Base-by-base conservation (phyloP, 805 yeast species). In the Candida nemodendra region DNA sequence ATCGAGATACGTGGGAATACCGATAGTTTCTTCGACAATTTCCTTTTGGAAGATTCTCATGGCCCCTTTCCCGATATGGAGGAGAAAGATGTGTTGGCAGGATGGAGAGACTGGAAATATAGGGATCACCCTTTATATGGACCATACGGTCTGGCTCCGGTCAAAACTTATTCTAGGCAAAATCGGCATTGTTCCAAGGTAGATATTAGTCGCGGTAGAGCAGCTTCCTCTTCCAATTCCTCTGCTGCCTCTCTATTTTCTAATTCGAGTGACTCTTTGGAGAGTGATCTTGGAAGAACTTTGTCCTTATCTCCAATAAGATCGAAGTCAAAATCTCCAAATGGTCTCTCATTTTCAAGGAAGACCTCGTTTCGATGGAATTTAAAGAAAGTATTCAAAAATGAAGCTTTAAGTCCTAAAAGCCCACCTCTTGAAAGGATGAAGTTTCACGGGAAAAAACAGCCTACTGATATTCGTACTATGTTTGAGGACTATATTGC, bases 51-150 rank as follows among this genome's bases (percentile, higher is more conserved):
- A 2, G 42, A 46, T 8, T 38, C 34, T 21, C 34, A 42, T n/a
- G 33, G 32, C 7, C 17, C 25, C 7, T 22, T 29, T 11, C 19
- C 38, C 9, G 30, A 28, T 4, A 12, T 35, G 3, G 45, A 44
- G 16, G 45, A 51, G 9, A 40, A 45, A 14, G 44, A 47, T 28
- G 73, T 80, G 2, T 61, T 74, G 34, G 95, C 95, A 0, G 83
- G 91, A 8, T 88, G 96, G 96, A 72, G 96, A 56, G 96, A 88
- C 58, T 88, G 95, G 95, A 83, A 86, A 53, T 81, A 73, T 52
- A 72, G 86, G 44, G 75, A 74, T 35, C 89, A 83, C 59, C 86
- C 91, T 1, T 57, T 84, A 24, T 82, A 81, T 53, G 61, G 64
- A 0, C 24, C 24, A 21, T 11, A 7, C 14, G 13, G 21, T 4